Percentiles rank a stretch among this genome's conserved stretches.
phyloP scores from a whole-genome alignment of 805 yeast genomes.

The Ogataea sp. region DNA sequence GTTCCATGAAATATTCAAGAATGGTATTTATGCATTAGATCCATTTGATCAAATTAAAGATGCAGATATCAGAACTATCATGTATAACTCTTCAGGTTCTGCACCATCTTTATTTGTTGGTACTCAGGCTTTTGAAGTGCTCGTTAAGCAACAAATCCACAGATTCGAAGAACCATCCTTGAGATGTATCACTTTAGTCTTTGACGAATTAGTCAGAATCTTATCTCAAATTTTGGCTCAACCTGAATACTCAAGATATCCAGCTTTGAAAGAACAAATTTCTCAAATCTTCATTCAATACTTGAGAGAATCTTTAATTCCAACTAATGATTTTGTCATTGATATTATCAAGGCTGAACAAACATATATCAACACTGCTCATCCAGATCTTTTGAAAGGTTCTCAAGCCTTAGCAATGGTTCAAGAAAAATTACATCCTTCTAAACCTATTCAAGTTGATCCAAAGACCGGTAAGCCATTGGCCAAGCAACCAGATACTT shows the following conservation, averaged over 20 bases:
- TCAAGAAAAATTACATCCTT: slow-evolving; percentile 74
- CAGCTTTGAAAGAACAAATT: slow-evolving; percentile 81
- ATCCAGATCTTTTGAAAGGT: slow-evolving; percentile 92
- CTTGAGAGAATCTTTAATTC: slow-evolving; percentile 68
- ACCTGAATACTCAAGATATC: slow-evolving; percentile 82
- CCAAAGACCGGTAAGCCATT: slow-evolving; percentile 86
- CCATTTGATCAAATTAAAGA: slow-evolving; percentile 96
- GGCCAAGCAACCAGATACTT: slow-evolving; percentile 25
- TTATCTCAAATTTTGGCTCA: slow-evolving; percentile 75
- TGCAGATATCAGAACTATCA: slow-evolving; percentile 90
- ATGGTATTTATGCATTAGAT: slow-evolving; percentile 85
- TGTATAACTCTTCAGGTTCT: slow-evolving; percentile 95
- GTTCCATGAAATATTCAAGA: slow-evolving; percentile 91
- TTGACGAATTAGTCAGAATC: slow-evolving; percentile 91
- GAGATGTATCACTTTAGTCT: slow-evolving; percentile 82
- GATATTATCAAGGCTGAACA: slow-evolving; percentile 85
- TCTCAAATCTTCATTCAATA: slow-evolving; percentile 72
- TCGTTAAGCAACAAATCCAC: slow-evolving; percentile 87
- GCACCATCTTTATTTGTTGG: slow-evolving; percentile 96
- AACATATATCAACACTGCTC: slow-evolving; percentile 94
- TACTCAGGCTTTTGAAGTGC: slow-evolving; percentile 92
- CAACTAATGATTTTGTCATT: slow-evolving; percentile 77
- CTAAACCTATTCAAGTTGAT: slow-evolving; percentile 69
- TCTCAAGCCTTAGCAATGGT: slow-evolving; percentile 92
- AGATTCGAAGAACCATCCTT: slow-evolving; percentile 92